A percentile compares a stretch with the other conserved stretches of the same genome.
These are phyloP conservation scores for Mangifera indica DNA, from an alignment of 345 rosid species.

Conservation along the genomic window DNA sequence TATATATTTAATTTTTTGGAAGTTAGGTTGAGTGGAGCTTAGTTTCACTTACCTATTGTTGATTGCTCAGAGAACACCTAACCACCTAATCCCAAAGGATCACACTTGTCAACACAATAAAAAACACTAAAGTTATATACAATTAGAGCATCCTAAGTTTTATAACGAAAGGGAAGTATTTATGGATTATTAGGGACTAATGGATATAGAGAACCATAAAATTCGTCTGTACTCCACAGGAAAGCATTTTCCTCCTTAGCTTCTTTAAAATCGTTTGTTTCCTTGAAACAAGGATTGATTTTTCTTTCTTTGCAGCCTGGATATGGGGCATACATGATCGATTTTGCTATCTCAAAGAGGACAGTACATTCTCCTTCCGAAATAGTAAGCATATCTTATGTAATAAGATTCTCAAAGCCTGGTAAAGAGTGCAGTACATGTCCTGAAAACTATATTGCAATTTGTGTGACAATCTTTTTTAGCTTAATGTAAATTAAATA, in stretches of 20 bases:
- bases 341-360: slow-evolving; percentile 64
- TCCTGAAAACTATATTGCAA: neutral
- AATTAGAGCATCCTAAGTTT: too few relatives aligned
- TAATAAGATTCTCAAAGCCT: neutral
- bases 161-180: neutral
- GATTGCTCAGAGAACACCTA: neutral
- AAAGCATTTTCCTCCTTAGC: neutral
- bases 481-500: neutral
- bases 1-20: neutral
- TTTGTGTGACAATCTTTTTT: neutral
- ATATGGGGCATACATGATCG: slow-evolving; percentile 49
- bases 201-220: neutral
- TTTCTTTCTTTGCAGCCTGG: slow-evolving; percentile 61
- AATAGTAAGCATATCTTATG: slow-evolving; percentile 50
- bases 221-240: neutral
- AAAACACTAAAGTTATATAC: neutral
- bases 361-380: slow-evolving; percentile 42
- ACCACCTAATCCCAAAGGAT: neutral
- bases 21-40: neutral
- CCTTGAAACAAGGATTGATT: neutral
- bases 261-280: neutral
- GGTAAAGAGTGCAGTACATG: neutral
- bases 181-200: too few relatives aligned
- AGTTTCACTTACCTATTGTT: too few relatives aligned
- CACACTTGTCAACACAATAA: neutral